Conservation (phyloP, 2,329 filamentous ascomycete genomes). For the Venturia asperata region DNA sequence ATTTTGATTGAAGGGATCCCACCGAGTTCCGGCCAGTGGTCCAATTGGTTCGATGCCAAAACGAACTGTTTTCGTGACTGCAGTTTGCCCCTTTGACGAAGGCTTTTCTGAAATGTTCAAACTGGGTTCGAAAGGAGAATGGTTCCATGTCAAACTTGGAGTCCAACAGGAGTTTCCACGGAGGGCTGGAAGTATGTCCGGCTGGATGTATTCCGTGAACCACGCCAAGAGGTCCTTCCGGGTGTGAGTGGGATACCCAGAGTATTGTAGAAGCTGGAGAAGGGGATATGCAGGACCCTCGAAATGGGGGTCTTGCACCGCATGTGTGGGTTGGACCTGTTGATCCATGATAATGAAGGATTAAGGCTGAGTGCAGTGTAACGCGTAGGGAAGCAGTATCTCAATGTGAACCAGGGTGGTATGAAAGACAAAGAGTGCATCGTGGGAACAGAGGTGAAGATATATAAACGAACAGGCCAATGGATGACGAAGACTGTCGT, state of each 20-base stretch:
- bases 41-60: conserved; percentile 9
- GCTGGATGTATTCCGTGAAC: conserved; percentile 3
- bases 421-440: background rate
- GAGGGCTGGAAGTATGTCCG: background rate
- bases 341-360: background rate
- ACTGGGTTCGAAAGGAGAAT: conserved; percentile 7
- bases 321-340: background rate
- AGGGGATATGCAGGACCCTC: background rate
- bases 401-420: background rate
- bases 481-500: background rate
- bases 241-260: background rate
- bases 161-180: background rate
- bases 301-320: background rate
- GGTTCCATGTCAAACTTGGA: conserved; percentile 10
- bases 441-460: background rate
- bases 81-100: background rate
- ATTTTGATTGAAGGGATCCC: conserved; percentile 6
- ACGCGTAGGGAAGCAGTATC: background rate
- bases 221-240: conserved; percentile 6
- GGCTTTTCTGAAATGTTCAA: background rate
- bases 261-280: background rate
- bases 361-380: background rate
- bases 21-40: background rate
- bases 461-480: background rate
- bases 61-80: conserved; percentile 10